Evolutionary conservation across 306 rosid species (phyloP), one percentile per base, ranked within the genome.

Genomic region (Prunus mira): DNA sequence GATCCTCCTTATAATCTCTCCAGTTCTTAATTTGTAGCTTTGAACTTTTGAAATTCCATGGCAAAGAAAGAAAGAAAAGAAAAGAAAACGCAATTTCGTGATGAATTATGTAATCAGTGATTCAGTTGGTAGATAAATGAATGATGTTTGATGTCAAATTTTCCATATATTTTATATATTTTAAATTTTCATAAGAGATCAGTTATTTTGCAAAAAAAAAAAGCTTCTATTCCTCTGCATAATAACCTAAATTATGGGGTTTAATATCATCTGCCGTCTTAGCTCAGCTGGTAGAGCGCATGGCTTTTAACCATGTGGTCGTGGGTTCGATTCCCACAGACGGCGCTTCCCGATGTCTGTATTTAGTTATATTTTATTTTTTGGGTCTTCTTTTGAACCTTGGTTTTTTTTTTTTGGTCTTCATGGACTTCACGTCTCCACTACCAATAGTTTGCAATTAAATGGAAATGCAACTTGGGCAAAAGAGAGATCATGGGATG

Each of bases 241-340:
- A 38, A 38, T 38, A 0, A 38, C 9, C 9, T 38, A 38, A 24
- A 58, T 20, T 20, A 58, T 0, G 11, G 28, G 12, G 11, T 20
- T 2, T 6, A 2, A 1, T 11, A 4, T 4, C 32, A 13, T 19
- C n/a, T 2, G 85, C 73, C 74, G 81, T 79, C 83, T 84, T 88
- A 87, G 88, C 91, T 90, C 96, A 86, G 96, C 77, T 27, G 96
- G 93, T 88, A 90, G 96, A 90, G 88, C 93, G 91, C 91, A 88
- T 88, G 87, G 87, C 82, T 80, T 80, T 84, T 84, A 84, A 80
- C 82, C 84, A 81, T 75, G 82, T 84, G 84, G 84, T 84, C 84
- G 84, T 80, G 92, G 95, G 96, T 90, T 88, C 93, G 91, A 90
- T 87, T 86, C 90, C 94, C 94, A 87, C 94, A 86, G 90, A 73